These are phyloP conservation scores for Trametes meyenii DNA, from an alignment of 768 basidiomycete species.

Conservation along the genomic window DNA sequence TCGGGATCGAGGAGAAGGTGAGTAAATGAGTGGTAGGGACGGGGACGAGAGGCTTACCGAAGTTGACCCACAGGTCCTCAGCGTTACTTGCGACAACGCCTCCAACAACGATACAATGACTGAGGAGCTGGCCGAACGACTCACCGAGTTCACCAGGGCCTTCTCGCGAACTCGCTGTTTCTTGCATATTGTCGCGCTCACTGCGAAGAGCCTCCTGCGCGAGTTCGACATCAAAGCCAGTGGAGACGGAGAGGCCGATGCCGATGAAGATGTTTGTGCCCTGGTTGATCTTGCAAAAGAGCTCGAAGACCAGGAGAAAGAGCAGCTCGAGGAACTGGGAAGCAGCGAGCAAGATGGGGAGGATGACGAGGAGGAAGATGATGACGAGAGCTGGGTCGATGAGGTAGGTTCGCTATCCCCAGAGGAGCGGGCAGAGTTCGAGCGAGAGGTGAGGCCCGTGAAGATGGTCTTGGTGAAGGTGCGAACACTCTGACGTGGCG, in stretches of 20 bases:
- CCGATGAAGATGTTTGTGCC: background rate
- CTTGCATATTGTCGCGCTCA: constrained; percentile 20
- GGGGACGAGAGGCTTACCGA: background rate
- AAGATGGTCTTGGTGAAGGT: constrained; percentile 19
- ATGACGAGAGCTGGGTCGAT: background rate
- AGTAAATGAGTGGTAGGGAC: constrained; percentile 1
- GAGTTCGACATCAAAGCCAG: constrained; percentile 19
- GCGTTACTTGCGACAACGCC: constrained; percentile 24
- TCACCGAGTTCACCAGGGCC: constrained; percentile 1
- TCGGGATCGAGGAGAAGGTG: constrained; percentile 40
- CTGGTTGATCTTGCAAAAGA: background rate
- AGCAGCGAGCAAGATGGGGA: background rate
- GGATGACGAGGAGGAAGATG: background rate
- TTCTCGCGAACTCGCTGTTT: constrained; percentile 17
- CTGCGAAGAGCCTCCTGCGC: constrained; percentile 6
- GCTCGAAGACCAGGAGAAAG: background rate
- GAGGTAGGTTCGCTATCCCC: background rate
- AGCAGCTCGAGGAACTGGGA: background rate
- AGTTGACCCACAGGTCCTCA: constrained; percentile 13
- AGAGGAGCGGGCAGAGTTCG: constrained; percentile 6
- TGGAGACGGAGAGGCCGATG: background rate
- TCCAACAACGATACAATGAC: constrained; percentile 24
- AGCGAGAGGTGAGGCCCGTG: constrained; percentile 4
- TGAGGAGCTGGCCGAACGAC: background rate
- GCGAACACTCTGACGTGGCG: background rate